Conservation (phyloP, 176 grass and related monocot genomes). For the Otatea glauca region DNA sequence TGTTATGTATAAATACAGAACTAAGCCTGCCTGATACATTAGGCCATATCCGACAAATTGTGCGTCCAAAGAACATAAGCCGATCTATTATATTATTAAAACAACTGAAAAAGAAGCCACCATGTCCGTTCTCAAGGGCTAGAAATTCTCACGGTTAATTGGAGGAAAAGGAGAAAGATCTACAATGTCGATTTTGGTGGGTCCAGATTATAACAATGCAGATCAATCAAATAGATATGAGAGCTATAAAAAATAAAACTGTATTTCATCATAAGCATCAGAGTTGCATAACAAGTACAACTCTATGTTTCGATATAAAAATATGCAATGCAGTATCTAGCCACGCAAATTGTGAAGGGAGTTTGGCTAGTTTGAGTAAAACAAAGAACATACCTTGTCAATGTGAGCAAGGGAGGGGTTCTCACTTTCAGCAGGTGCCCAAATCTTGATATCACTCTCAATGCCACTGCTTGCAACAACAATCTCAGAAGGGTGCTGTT, state of each 20-base stretch:
- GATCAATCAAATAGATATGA: too few species aligned
- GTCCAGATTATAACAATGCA: too few species aligned
- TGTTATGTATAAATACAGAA: neutral
- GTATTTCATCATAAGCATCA: too few species aligned
- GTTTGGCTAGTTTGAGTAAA: neutral
- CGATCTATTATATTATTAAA: too few species aligned
- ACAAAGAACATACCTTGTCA: constrained; percentile 53
- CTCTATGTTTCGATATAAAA: neutral
- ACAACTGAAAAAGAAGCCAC: too few species aligned
- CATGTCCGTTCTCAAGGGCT: too few species aligned
- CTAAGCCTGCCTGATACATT: neutral
- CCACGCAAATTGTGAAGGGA: too few species aligned
- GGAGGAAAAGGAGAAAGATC: too few species aligned
- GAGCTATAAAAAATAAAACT: too few species aligned
- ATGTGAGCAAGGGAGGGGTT: neutral
- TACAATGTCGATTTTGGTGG: too few species aligned
- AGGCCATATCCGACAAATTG: constrained; percentile 2
- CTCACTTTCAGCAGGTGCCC: constrained; percentile 55
- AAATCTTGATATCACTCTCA: constrained; percentile 72
- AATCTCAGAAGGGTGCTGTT: constrained; percentile 68
- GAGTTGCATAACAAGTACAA: too few species aligned
- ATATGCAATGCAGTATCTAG: neutral
- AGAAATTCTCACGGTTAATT: too few species aligned
- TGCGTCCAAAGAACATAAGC: neutral
- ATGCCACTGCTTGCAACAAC: constrained; percentile 72